Evolutionary conservation across 2,329 filamentous ascomycete species (phyloP), one percentile per base, ranked within the genome.

Genomic region (Neonectria neomacrospora): DNA sequence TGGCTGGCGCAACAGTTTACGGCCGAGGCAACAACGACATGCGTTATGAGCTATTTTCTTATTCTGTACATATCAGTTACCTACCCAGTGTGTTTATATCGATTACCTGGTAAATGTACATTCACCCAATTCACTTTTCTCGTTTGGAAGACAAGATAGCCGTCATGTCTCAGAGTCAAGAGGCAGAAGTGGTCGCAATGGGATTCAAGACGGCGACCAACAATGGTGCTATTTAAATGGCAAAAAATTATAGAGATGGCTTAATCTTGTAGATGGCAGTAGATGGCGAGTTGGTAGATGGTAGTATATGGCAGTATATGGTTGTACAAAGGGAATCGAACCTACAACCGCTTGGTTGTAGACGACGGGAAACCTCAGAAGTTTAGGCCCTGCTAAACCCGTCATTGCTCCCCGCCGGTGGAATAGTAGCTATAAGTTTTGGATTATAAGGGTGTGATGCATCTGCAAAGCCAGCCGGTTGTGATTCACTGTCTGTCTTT

Each of bases 181-280:
- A 12, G 12, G 12, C 34, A 37, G 16, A n/a, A 37, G 34, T 10
- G 2, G 28, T 5, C 12, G 34, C 14, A 37, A 37, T 8, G 6
- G 6, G 37, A 7, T 10, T 41, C 37, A 20, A 18, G n/a, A 41
- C 37, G 5, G 16, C 5, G 16, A 4, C 37, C 9, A 58, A 42
- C 23, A 42, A 12, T 3, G 42, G 20, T 16, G 18, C 32, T 2
- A 10, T 28, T 5, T 5, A 32, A 42, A 22, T 34, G 18, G 23
- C 55, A 60, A 61, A 61, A 50, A 61, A 61, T 61, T 42, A 61
- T 61, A 61, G 58, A 61, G 58, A 61, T 55, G 30, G 51, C 42
- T 10, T 41, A 37, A 10, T 7, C n/a, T 44, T 41, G 9, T 41
- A 55, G 6, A 55, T 57, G 28, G 41, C 11, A 42, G 12, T 48